Base-by-base conservation (phyloP, 768 basidiomycete species). In the Cytidiella melzeri region DNA sequence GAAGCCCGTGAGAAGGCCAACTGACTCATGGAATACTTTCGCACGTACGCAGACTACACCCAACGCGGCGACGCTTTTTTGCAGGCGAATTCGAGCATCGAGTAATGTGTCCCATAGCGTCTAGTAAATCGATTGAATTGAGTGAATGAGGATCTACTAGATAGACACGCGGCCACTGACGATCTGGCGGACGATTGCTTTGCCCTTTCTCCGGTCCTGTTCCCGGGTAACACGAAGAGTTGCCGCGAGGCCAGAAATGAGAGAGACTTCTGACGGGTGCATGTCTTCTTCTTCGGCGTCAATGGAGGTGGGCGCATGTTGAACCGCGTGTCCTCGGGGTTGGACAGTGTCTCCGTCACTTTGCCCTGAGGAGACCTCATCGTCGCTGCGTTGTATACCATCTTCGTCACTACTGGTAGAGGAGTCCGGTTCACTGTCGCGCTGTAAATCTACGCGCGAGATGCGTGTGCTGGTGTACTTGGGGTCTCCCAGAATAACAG, bases 61-160 rank as follows among this genome's bases (percentile, higher is more conserved):
- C 5, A 82, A 73, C 10, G 83, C 70, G 1, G 71, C 59, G 40
- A 82, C 72, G 20, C 84, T 77, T 69, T 93, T 97, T 68, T 97
- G 95, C 39, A 96, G 66, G 21, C 83, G 83, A 63, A 98, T 98
- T 28, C 95, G 81, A n/a, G 88, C 80, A 62, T 96, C 90, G 24
- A 97, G 74, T 30, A 97, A 72, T 4, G 76, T 73, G 64, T 97
- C 92, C 87, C 92, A 96, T 28, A 93, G 66, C 2, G 74, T 72
- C 92, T 97, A 58, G 11, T 13, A 45, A 48, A 51, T 21, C 48
- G n/a, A n/a, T n/a, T n/a, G n/a, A n/a, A n/a, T n/a, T n/a, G n/a
- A n/a, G n/a, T n/a, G n/a, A n/a, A n/a, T n/a, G n/a, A n/a, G n/a
- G n/a, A n/a, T n/a, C n/a, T n/a, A n/a, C n/a, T n/a, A 54, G 10